Base-by-base conservation (phyloP, 2,329 filamentous ascomycete genomes). In the Neofusicoccum ribis region DNA sequence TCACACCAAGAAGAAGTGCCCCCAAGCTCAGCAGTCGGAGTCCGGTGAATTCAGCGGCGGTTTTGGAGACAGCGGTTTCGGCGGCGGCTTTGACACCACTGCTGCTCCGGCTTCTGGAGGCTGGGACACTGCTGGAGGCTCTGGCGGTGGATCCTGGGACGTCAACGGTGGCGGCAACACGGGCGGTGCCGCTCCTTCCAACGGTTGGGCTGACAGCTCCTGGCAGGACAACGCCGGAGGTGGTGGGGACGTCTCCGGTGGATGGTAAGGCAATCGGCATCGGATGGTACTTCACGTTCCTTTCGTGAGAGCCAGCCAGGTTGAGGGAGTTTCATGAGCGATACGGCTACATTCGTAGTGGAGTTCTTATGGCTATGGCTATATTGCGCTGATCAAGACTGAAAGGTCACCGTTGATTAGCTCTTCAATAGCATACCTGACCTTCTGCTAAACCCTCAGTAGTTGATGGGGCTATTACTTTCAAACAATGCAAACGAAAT, bases 1-100 rank as follows among this genome's bases (percentile, higher is more conserved):
- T 3, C 64, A 66, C 50, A 34, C 23, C 17, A 31, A 31, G 23
- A 66, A 63, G 20, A 56, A 37, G 64, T 66, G 64, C 43, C 52
- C 58, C 6, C 49, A 63, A 20, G 49, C 64, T 20, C 17, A 47
- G 9, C 41, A 60, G 11, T 12, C 12, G 41, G 56, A 23, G 15
- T 36, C 27, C n/a, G 54, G 15, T 20, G 31, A 49, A 2, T 52
- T n/a, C 14, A 43, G 64, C 12, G 50, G 43, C 27, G 47, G 37
- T 4, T 44, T 20, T n/a, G 31, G n/a, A 17, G 47, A 23, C 34
- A 27, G 58, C 17, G 59, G 59, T 34, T 37, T 34, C 27, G 61
- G 61, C 1, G 51, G 52, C 27, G 44, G 36, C n/a, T 44, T 52
- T 12, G 49, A 52, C 5, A 52, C 27, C 12, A 2, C 49, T 39